Conservation (phyloP, 306 rosid species). For the Elaeagnus macrophylla region DNA sequence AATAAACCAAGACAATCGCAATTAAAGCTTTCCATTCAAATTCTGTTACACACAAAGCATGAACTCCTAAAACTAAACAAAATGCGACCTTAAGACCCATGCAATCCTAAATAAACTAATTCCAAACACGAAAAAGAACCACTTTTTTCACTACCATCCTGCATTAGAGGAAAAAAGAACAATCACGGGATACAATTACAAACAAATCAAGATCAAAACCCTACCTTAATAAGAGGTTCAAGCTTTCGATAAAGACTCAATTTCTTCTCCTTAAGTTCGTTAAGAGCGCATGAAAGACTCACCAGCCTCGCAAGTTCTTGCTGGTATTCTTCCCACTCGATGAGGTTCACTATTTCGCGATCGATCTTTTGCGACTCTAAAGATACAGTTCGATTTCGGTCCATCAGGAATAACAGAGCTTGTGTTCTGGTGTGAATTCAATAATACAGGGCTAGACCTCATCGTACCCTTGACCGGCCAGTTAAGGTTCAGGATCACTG, state of each 20-base stretch:
- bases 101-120: neutral
- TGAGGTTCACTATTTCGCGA: slow-evolving; percentile 42
- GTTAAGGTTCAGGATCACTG: slow-evolving; percentile 30
- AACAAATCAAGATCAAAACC: slow-evolving; percentile 19
- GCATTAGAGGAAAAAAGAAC: neutral
- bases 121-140: neutral
- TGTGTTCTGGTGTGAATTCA: slow-evolving; percentile 8
- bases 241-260: slow-evolving; percentile 52
- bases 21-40: no score
- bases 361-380: slow-evolving; percentile 24
- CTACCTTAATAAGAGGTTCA: slow-evolving; percentile 53
- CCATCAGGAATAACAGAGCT: slow-evolving; percentile 36
- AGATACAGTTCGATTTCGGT: slow-evolving; percentile 25
- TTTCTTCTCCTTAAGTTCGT: slow-evolving; percentile 51
- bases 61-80: neutral
- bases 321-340: slow-evolving; percentile 84
- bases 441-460: slow-evolving; percentile 42
- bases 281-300: slow-evolving; percentile 78
- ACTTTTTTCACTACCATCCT: neutral
- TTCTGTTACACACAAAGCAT: no score
- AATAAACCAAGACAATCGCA: no score
- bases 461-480: slow-evolving; percentile 42
- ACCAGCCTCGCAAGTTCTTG: slow-evolving; percentile 68
- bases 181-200: neutral
- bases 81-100: no score